These are phyloP conservation scores for Auricularia auricula-judae DNA, from an alignment of 768 basidiomycete genomes.

Conservation along the genomic window DNA sequence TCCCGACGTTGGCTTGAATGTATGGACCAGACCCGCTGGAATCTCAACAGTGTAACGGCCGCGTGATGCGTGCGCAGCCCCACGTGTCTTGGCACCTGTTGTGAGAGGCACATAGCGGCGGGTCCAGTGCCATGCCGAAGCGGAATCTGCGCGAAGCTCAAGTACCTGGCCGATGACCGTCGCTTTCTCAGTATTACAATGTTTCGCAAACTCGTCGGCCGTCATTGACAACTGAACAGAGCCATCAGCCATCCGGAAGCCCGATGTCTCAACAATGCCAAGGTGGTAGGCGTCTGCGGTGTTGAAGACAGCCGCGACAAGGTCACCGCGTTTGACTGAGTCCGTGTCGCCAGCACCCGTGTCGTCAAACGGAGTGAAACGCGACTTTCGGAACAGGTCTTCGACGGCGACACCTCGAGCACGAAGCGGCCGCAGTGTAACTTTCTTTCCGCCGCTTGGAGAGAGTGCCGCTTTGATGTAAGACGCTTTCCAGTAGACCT, in stretches of 20 bases:
- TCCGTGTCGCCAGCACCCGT: background rate
- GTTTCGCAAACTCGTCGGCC: background rate
- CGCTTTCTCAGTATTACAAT: background rate
- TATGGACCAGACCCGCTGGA: too few relatives aligned
- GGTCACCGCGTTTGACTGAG: background rate
- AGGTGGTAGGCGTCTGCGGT: background rate
- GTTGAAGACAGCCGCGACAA: background rate
- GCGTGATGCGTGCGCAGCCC: background rate
- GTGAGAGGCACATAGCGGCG: background rate
- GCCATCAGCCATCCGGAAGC: background rate
- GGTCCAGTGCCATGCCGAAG: background rate
- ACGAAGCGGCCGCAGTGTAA: background rate
- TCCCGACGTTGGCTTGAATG: too few relatives aligned
- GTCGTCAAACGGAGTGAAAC: background rate
- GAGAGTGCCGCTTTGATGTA: too few relatives aligned
- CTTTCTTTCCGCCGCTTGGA: background rate
- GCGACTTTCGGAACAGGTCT: background rate
- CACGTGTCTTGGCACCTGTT: background rate
- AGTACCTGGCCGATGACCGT: background rate
- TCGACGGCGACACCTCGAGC: background rate
- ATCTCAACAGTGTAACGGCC: background rate
- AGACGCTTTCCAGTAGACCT: background rate
- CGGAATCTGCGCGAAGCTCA: background rate
- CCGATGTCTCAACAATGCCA: background rate
- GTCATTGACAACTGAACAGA: too few relatives aligned